Percentiles rank a stretch among this genome's conserved stretches.
These are phyloP conservation scores for Tricholoma saponaceum DNA, from an alignment of 768 basidiomycete genomes.

Conservation along the genomic window DNA sequence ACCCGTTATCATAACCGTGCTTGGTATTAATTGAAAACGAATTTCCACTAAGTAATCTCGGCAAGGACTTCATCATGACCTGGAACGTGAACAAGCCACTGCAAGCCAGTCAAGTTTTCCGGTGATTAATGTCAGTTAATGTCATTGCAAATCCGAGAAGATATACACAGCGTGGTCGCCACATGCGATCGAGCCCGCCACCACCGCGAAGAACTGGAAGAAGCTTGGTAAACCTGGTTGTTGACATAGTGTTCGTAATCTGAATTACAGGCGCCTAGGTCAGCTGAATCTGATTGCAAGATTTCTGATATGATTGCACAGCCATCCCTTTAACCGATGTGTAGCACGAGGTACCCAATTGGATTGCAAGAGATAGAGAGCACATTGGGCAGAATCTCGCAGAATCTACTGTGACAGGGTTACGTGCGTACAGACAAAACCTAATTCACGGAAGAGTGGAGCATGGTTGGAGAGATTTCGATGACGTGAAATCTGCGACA, in stretches of 20 bases:
- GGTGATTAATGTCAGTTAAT: too few species aligned
- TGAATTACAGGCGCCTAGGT: background rate
- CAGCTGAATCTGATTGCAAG: background rate
- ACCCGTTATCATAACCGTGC: background rate
- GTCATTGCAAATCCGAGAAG: too few species aligned
- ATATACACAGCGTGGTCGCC: too few species aligned
- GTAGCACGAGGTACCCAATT: background rate
- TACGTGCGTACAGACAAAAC: background rate
- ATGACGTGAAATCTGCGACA: constrained; percentile 22
- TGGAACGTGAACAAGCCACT: too few species aligned
- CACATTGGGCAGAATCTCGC: too few species aligned
- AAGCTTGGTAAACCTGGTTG: too few species aligned
- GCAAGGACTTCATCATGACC: too few species aligned
- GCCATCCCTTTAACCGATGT: background rate
- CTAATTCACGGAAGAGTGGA: constrained; percentile 4
- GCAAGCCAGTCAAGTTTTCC: background rate
- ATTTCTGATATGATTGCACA: background rate
- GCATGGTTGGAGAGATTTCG: constrained; percentile 22
- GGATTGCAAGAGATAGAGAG: too few species aligned
- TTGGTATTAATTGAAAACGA: background rate
- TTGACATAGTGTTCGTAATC: background rate
- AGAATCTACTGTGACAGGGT: background rate
- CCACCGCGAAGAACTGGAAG: too few species aligned
- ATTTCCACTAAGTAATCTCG: background rate
- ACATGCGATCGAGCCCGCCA: too few species aligned